Conservation (phyloP, 257 asterid genomes). For the Scutellaria baicalensis region DNA sequence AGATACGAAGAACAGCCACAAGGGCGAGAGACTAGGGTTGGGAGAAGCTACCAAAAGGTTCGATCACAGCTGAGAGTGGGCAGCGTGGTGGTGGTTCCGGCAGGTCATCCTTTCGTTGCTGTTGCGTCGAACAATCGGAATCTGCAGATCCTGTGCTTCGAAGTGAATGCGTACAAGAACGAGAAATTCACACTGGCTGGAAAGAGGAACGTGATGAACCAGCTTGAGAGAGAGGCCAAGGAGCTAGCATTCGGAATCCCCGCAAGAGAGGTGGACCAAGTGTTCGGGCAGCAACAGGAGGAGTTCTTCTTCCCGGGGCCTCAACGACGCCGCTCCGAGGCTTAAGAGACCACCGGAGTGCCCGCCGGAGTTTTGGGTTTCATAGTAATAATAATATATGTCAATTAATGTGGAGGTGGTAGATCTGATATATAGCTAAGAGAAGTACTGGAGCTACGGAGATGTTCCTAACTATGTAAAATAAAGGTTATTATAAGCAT, state of each 20-base stretch:
- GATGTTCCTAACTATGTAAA: background rate
- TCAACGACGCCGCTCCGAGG: constrained; percentile 29
- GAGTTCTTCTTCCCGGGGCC: constrained; percentile 68
- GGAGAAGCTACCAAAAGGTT: constrained; percentile 32
- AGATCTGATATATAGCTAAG: too few species aligned
- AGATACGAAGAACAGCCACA: too few species aligned
- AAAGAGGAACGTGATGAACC: constrained; percentile 40
- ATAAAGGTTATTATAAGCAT: background rate
- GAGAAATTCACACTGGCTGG: constrained; percentile 43
- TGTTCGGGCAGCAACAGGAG: constrained; percentile 38
- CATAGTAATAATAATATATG: background rate
- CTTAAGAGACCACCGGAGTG: constrained; percentile 2
- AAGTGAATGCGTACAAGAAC: constrained; percentile 34
- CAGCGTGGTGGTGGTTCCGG: constrained; percentile 49
- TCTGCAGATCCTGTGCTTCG: constrained; percentile 48
- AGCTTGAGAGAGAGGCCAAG: constrained; percentile 49
- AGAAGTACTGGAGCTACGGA: background rate
- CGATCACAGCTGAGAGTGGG: constrained; percentile 36
- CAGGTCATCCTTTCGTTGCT: constrained; percentile 58
- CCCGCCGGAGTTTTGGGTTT: constrained; percentile 8
- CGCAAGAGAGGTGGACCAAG: constrained; percentile 57
- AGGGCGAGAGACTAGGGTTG: background rate
- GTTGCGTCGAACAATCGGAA: constrained; percentile 51
- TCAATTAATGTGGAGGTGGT: background rate
- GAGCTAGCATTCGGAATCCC: constrained; percentile 53